Base-by-base conservation (phyloP, 768 basidiomycete genomes). In the Harrya chromipes region DNA sequence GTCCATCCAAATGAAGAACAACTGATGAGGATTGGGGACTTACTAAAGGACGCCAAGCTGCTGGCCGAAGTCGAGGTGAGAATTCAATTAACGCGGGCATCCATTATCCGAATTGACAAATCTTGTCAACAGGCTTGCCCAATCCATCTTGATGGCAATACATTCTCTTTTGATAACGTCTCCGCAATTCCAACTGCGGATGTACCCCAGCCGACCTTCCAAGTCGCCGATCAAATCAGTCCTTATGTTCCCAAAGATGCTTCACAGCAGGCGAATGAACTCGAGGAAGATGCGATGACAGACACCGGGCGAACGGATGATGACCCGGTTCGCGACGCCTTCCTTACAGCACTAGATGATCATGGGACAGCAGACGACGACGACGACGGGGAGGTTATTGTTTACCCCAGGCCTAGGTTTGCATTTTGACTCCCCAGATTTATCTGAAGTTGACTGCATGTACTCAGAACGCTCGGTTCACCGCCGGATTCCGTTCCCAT, bases 1-100 rank as follows among this genome's bases (percentile, higher is more conserved):
- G 80, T 81, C 1, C 86, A 98, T 71, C 97, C 97, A 8, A 98
- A 99, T 58, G 94, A 90, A 50, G 93, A 95, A 72, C 90, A 94
- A 58, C 70, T 99, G 37, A 94, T 97, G 91, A 78, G 97, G 56
- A 88, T 99, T 50, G 77, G 81, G 40, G 95, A 97, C 69, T 71
- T 97, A 36, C 72, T 94, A 40, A 70, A 76, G 13, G 92, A 97
- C 61, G 87, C 85, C 1, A 75, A 71, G 54, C 66, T 72, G 6
- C 64, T 95, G 20, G 77, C 78, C 21, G 73, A 76, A 48, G 69
- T 78, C 47, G 77, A 83, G 74, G 89, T 88, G 53, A 49, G 74
- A 38, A 67, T 34, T 58, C 6, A 26, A 49, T 52, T 46, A 19
- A 26, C 35, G 14, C 50, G 24, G 43, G 23, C 53, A 23, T 40